Base-by-base conservation (phyloP, 1,284 basidiomycete genomes). In the Serendipita sp. region DNA sequence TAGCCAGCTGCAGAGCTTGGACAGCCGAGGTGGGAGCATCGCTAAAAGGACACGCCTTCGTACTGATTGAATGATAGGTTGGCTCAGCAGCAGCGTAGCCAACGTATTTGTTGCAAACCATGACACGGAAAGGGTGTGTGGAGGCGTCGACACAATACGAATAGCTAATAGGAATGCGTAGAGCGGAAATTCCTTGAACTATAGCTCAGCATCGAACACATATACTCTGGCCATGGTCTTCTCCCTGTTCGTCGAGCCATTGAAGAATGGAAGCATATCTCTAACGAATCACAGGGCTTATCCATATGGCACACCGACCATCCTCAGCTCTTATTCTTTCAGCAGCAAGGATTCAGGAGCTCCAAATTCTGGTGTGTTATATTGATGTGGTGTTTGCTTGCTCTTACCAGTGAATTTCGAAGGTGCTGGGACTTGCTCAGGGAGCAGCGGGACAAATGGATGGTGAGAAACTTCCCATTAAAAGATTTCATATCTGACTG, bases 61-160 rank as follows among this genome's bases (percentile, higher is more conserved):
- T 32, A 32, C 42, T 41, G 42, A 35, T 53, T 26, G 17, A 38
- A 26, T 1, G 22, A 2, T 55, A 82, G 83, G 81, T 10, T 86
- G 83, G 84, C 73, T 85, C 2, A 44, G 78, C 0, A 76, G 82
- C 3, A 71, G 71, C 0, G 68, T 70, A 38, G 84, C 84, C 0
- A 87, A 87, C 66, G 79, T 83, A 22, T 87, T 87, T 65, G 83
- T 87, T 2, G 75, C 78, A 0, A 84, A 87, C 67, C 84, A 87
- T 66, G 85, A 87, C 67, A 85, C 84, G 26, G 53, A 58, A 35
- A 0, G 85, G 87, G 70, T 73, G 84, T 45, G 83, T 83, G 66
- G 60, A 77, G 62, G 10, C 15, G 45, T 30, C 1, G 29, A 10
- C 32, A 3, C 3, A 65, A 8, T 47, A 1, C 15, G 62, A 29